Conservation (phyloP, 208 protist species). For the Leishmania braziliensis region DNA sequence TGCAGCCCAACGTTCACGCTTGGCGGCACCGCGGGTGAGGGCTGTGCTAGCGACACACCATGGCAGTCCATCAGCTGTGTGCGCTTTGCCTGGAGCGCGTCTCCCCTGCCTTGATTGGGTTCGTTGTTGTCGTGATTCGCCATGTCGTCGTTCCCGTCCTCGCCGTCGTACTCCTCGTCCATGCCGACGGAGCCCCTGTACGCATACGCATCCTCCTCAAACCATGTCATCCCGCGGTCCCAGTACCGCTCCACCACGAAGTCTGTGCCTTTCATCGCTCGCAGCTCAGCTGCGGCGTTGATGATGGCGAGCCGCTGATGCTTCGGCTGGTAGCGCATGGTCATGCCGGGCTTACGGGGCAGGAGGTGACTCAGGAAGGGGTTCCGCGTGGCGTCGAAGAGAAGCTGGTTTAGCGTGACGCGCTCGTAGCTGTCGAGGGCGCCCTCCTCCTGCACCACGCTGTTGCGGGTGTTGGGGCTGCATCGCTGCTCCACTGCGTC, state of each 20-base stretch:
- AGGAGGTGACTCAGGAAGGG: slow-evolving; percentile 57
- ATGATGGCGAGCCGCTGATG: slow-evolving; percentile 71
- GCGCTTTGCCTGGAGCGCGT: background rate
- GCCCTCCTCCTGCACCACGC: slow-evolving; percentile 30
- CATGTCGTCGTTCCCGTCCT: background rate
- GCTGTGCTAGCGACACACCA: background rate
- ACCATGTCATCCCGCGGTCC: slow-evolving; percentile 65
- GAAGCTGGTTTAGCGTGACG: slow-evolving; percentile 25
- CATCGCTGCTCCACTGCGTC: slow-evolving; percentile 11
- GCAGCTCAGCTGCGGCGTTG: slow-evolving; percentile 56
- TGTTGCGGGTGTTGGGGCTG: slow-evolving; percentile 1
- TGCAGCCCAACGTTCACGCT: background rate
- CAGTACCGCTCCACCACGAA: slow-evolving; percentile 83
- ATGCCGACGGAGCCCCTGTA: slow-evolving; percentile 11
- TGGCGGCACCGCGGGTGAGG: background rate
- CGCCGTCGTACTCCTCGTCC: slow-evolving; percentile 4
- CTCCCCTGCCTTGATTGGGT: background rate
- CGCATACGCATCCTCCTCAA: slow-evolving; percentile 39
- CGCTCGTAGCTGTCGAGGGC: slow-evolving; percentile 49
- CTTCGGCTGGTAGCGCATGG: slow-evolving; percentile 70
- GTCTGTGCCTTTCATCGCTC: slow-evolving; percentile 44
- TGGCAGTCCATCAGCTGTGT: background rate
- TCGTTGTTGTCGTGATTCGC: slow-evolving; percentile 1
- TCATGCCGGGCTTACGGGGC: slow-evolving; percentile 39
- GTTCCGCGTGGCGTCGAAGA: slow-evolving; percentile 39